phyloP scores from a whole-genome alignment of 2,329 filamentous ascomycete species.

The Fusarium vanettenii region DNA sequence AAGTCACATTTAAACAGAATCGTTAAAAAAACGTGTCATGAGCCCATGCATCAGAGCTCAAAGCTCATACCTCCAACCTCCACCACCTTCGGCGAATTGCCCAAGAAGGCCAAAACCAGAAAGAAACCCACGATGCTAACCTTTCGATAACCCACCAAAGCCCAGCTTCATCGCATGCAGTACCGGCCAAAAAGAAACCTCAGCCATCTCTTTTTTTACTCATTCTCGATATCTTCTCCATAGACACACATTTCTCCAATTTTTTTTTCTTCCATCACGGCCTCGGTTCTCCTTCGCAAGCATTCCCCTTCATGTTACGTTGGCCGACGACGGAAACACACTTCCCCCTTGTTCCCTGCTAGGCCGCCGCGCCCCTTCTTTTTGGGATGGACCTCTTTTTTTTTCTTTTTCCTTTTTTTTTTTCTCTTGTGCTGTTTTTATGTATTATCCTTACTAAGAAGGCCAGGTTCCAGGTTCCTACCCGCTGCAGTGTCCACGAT shows the following conservation, averaged over 20 bases:
- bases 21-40: neutral
- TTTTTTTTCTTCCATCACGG: neutral
- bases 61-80: neutral
- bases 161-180: conserved; percentile 15
- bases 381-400: neutral
- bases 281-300: conserved; percentile 27
- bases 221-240: neutral
- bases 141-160: conserved; percentile 28
- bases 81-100: conserved; percentile 5
- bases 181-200: neutral
- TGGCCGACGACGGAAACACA: conserved; percentile 18
- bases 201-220: conserved; percentile 10
- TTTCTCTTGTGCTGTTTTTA: neutral
- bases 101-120: conserved; percentile 15
- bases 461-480: conserved; percentile 21
- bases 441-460: neutral
- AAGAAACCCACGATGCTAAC: neutral
- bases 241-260: neutral
- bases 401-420: neutral
- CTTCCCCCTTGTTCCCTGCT: conserved; percentile 24
- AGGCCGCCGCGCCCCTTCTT: conserved; percentile 2
- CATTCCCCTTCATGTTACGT: conserved; percentile 31
- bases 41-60: neutral
- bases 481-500: conserved; percentile 18
- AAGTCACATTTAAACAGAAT: neutral